Evolutionary conservation across 176 grass and related monocot species (phyloP).

Genomic region (Eragrostis curvula): DNA sequence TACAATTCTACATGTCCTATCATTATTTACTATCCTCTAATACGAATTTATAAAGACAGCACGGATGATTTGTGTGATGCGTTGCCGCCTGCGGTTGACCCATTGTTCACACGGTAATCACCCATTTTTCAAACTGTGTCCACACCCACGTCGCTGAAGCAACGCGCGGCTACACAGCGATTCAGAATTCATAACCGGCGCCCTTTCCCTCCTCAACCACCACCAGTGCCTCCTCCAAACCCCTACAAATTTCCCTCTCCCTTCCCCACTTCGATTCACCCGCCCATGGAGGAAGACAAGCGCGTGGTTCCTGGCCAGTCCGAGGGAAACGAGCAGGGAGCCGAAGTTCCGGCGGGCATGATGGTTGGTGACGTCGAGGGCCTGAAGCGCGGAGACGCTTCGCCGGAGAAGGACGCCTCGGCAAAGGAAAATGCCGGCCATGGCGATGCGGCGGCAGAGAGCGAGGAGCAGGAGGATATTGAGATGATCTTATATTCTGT

Average conservation of each 20-base stretch:
- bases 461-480: background rate
- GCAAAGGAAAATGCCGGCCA: no score
- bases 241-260: background rate
- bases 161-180: background rate
- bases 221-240: background rate
- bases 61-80: no score
- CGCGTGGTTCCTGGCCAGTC: background rate
- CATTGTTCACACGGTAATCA: background rate
- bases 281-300: constrained; percentile 24
- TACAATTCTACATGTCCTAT: no score
- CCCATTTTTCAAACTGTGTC: background rate
- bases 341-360: background rate
- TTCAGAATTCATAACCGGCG: background rate
- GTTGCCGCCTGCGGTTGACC: background rate
- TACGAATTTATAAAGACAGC: no score
- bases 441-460: background rate
- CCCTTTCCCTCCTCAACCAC: background rate
- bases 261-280: background rate
- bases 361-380: background rate
- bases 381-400: background rate
- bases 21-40: no score
- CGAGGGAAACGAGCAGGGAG: background rate
- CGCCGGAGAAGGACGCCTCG: background rate
- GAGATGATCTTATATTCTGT: background rate
- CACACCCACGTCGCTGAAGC: background rate